Evolutionary conservation across 768 basidiomycete species (phyloP), one percentile per base, ranked within the genome.

Genomic region (Rhizopogon vesiculosus): DNA sequence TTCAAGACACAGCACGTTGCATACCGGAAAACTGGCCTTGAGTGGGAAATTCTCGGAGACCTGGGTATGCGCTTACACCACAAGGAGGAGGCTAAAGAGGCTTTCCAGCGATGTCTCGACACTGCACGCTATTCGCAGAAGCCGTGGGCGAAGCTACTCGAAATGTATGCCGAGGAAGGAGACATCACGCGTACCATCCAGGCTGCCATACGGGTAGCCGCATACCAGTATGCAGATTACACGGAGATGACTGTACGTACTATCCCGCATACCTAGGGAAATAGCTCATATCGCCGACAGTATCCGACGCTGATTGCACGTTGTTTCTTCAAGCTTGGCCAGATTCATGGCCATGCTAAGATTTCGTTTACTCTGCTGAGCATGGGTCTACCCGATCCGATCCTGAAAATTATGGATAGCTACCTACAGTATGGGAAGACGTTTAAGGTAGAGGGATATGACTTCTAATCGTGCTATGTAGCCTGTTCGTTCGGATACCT

Each of bases 1-100:
- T 99, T 97, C 82, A 98, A 97, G 68, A 95, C 93, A 3, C 96
- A 98, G 69, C 95, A 97, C 60, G 90, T 98, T 55, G 94, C 95
- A 0, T 99, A 99, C 69, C 85, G 93, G 57, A 98, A 98, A 76
- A 98, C 96, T 0, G 93, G 91, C 0, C 72, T 92, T 18, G 97
- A 99, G 71, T 99, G 97, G 96, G 97, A 98, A 74, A 96, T 98
- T 45, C 77, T 99, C 22, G 97, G 96, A 8, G 97, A 98, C 66
- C 75, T 99, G 19, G 97, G 95, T 7, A 64, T 89, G 44, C 85
- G 97, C n/a, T 70, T 99, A 54, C 91, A 96, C 65, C 97, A 98
- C 75, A 95, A 93, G 69, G 97, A 99, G 66, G 97, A 99, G 66
- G 94, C 93, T 38, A 98, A 99, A 72, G 97, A 99, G 67, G 95